Percentiles rank a stretch among this genome's conserved stretches.
Evolutionary conservation across 2,329 filamentous ascomycete genomes (phyloP).

Genomic region (Fusarium liriodendri): DNA sequence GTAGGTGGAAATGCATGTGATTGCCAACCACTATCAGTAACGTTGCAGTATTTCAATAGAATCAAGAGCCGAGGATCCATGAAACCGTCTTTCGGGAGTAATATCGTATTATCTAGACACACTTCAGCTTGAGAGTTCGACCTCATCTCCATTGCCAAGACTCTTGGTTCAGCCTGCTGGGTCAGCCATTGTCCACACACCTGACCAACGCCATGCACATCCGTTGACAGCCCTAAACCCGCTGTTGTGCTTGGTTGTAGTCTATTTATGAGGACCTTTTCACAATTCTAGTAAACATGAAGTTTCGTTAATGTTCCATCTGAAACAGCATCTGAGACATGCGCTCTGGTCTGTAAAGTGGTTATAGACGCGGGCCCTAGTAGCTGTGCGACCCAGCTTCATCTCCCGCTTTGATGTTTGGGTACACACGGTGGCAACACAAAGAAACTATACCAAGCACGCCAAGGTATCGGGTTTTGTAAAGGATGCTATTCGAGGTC

Average conservation of each 20-base stretch:
- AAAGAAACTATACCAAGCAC: background rate
- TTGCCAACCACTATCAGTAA: background rate
- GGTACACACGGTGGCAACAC: too few species aligned
- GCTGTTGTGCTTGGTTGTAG: background rate
- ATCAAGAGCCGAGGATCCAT: background rate
- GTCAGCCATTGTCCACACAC: too few species aligned
- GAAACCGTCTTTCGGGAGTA: background rate
- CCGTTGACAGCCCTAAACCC: background rate
- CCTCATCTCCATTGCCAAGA: background rate
- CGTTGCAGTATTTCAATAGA: background rate
- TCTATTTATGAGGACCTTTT: background rate
- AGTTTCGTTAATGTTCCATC: background rate
- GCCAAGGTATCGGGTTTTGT: background rate
- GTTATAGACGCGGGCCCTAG: background rate
- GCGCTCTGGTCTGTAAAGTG: background rate
- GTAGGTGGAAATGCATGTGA: background rate
- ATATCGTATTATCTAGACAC: background rate
- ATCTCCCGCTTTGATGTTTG: background rate
- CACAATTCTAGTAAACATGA: background rate
- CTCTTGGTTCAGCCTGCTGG: background rate
- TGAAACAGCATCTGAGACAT: background rate
- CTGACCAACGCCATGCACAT: too few species aligned
- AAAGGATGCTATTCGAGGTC: background rate
- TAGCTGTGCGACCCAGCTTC: background rate
- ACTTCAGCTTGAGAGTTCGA: background rate